Base-by-base conservation (phyloP, 257 asterid genomes). In the Asclepias syriaca region DNA sequence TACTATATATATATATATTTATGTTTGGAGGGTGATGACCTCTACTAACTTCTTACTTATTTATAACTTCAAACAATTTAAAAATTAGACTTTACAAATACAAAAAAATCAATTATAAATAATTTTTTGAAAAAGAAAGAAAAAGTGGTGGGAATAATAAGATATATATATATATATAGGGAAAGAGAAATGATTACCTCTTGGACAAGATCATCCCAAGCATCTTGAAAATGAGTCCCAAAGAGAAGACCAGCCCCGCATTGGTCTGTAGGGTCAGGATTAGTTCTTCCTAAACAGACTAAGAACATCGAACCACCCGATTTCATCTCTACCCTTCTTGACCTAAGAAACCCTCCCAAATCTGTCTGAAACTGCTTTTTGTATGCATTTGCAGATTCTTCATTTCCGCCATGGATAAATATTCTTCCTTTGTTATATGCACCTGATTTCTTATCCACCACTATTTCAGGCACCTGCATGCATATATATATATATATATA, bases 151-250 rank as follows among this genome's bases (percentile, higher is more conserved):
- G 27, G 14, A 40, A 40, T 40, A 8, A 40, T 40, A 60, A 21
- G 32, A 29, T 29, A 29, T 29, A 29, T 29, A 29, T 29, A 29
- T 29, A 29, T 29, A 29, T 29, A 29, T 29, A 2, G 34, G 34
- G 3, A 70, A 48, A 27, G 19, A 37, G 1, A 18, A 68, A 73
- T 79, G 54, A 39, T 76, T 83, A 93, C 99, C 97, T 92, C 97
- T 67, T 84, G 88, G 82, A 95, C 97, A 65, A 95, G 98, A 79
- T 95, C 99, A 71, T 95, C 86, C 99, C 99, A 95, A 29, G 99
- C 98, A 82, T 95, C 99, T 72, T 95, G 92, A 80, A 87, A 92
- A 80, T 95, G 96, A 60, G 98, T 83, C 45, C 99, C 97, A 68
- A 95, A 95, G 73, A 95, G 97, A 57, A 90, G 81, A 0, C 99